Conservation (phyloP, 257 asterid genomes). For the Prunella vulgaris region DNA sequence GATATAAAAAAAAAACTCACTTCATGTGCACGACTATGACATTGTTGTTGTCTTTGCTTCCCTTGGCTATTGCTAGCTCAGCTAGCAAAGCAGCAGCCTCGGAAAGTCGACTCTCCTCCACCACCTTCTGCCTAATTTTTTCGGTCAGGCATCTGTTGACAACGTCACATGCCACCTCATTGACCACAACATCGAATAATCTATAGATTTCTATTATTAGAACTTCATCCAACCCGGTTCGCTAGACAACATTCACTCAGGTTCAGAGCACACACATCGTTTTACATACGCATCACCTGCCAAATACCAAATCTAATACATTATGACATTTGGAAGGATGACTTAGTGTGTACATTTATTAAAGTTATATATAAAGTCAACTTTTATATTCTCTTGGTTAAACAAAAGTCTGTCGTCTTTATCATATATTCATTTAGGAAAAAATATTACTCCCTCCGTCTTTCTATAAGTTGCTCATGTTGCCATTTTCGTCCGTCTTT, state of each 20-base stretch:
- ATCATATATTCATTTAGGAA: no score
- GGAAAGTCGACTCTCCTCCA: slow-evolving; percentile 9
- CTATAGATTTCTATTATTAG: slow-evolving; percentile 59
- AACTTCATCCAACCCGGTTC: slow-evolving; percentile 42
- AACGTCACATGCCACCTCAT: slow-evolving; percentile 39
- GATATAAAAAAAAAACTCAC: background rate
- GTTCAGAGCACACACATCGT: slow-evolving; percentile 39
- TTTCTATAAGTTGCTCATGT: no score
- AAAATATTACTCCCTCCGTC: no score
- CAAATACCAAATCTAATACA: background rate
- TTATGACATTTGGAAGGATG: background rate
- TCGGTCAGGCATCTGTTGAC: slow-evolving; percentile 31
- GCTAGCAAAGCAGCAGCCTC: slow-evolving; percentile 44
- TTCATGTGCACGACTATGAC: slow-evolving; percentile 46
- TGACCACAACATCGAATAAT: slow-evolving; percentile 54
- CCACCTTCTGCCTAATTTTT: background rate
- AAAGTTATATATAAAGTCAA: no score
- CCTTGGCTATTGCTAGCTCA: slow-evolving; percentile 54
- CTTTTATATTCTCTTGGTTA: no score
- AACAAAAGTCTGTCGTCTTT: no score
- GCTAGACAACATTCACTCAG: slow-evolving; percentile 41
- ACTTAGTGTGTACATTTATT: no score
- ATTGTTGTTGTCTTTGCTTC: slow-evolving; percentile 55
- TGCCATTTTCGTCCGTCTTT: no score
- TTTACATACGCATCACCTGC: slow-evolving; percentile 43